Conservation (phyloP, 345 rosid genomes). For the Gossypioides kirkii region DNA sequence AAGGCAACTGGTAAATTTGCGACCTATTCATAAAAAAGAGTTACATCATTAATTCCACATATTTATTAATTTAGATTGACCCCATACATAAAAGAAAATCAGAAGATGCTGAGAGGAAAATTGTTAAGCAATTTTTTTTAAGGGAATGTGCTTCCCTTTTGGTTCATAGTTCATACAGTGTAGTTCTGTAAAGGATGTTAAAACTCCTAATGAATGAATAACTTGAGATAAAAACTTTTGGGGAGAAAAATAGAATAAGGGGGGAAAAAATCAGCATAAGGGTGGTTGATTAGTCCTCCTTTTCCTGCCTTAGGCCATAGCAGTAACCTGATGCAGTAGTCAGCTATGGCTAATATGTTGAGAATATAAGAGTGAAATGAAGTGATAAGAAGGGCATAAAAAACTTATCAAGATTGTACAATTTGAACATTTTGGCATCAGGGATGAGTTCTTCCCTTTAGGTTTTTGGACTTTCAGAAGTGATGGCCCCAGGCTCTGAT, state of each 20-base stretch:
- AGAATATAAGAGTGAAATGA: constrained; percentile 12
- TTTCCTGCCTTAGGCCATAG: constrained; percentile 9
- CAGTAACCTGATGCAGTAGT: constrained; percentile 12
- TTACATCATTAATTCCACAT: neutral
- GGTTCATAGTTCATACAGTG: constrained; percentile 20
- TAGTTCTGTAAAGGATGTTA: constrained; percentile 16
- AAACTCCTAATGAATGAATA: constrained; percentile 13
- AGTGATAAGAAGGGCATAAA: constrained; percentile 18
- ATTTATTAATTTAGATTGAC: neutral
- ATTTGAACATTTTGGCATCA: constrained; percentile 13
- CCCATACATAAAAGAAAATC: neutral
- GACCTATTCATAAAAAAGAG: neutral
- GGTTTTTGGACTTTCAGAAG: constrained; percentile 43
- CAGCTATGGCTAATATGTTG: constrained; percentile 15
- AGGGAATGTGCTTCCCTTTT: constrained; percentile 5
- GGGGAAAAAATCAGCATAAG: constrained; percentile 19
- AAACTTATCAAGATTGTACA: constrained; percentile 47
- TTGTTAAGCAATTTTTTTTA: neutral
- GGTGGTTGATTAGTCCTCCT: constrained; percentile 24
- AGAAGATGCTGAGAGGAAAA: neutral
- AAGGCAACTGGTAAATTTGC: too few relatives aligned
- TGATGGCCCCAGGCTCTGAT: constrained; percentile 31
- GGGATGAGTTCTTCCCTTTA: constrained; percentile 22
- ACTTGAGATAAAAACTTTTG: neutral
- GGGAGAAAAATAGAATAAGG: neutral